Conservation (phyloP, 1,139 yeast species). For the Yamadazyma diospyri region DNA sequence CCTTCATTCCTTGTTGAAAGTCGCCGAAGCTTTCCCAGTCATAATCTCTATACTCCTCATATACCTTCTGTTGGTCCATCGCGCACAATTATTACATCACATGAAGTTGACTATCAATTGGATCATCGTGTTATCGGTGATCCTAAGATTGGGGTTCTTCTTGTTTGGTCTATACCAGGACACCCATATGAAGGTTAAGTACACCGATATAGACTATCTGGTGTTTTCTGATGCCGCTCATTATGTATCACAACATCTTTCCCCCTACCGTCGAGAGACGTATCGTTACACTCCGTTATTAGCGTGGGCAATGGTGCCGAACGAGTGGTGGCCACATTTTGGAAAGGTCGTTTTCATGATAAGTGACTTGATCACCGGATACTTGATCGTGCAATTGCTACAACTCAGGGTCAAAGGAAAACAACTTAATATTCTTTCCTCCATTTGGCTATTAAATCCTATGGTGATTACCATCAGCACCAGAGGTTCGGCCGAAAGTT, state of each 20-base stretch:
- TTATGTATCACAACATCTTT: slow-evolving; percentile 56
- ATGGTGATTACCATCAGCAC: slow-evolving; percentile 94
- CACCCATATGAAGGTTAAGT: slow-evolving; percentile 69
- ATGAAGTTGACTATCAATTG: slow-evolving; percentile 1
- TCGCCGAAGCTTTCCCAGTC: slow-evolving; percentile 45
- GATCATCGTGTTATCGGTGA: slow-evolving; percentile 22
- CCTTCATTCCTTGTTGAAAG: slow-evolving; percentile 37
- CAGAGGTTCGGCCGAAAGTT: slow-evolving; percentile 90
- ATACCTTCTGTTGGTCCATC: slow-evolving; percentile 32
- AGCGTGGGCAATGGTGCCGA: slow-evolving; percentile 80
- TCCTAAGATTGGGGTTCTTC: slow-evolving; percentile 63
- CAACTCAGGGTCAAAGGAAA: slow-evolving; percentile 20
- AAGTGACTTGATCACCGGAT: slow-evolving; percentile 81
- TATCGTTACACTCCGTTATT: slow-evolving; percentile 89
- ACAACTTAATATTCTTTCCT: slow-evolving; percentile 36
- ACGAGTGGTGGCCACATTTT: slow-evolving; percentile 56
- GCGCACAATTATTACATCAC: not conserved
- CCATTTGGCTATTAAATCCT: slow-evolving; percentile 88
- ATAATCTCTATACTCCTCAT: slow-evolving; percentile 34
- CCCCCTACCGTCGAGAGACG: slow-evolving; percentile 85
- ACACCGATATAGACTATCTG: slow-evolving; percentile 90
- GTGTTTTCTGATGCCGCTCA: slow-evolving; percentile 91
- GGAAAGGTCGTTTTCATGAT: slow-evolving; percentile 77
- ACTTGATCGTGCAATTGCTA: slow-evolving; percentile 48
- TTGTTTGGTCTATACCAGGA: slow-evolving; percentile 89